These are phyloP conservation scores for Phytophthora citricola DNA, from an alignment of 352 stramenopile species.

Conservation along the genomic window DNA sequence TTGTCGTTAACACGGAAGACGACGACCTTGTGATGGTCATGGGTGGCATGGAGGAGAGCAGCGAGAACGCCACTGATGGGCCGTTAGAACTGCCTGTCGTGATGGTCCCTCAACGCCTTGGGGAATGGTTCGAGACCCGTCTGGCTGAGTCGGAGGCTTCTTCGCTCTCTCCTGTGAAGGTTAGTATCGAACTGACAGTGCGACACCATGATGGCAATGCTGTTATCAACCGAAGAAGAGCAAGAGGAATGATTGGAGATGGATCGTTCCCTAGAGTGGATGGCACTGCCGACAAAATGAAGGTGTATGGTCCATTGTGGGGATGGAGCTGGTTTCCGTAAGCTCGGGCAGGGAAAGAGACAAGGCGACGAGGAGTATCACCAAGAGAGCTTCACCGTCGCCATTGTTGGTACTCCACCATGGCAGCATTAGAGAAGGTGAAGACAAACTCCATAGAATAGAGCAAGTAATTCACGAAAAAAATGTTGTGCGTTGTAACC, in stretches of 20 bases:
- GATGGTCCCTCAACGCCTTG: constrained; percentile 70
- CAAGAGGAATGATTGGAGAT: constrained; percentile 10
- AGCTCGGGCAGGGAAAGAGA: constrained; percentile 15
- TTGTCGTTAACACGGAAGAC: constrained; percentile 73
- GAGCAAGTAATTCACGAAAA: constrained; percentile 38
- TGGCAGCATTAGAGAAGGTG: constrained; percentile 32
- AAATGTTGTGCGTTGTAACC: constrained; percentile 35
- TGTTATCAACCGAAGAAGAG: constrained; percentile 16
- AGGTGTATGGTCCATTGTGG: constrained; percentile 64
- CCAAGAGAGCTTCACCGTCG: constrained; percentile 51
- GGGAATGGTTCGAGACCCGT: constrained; percentile 57
- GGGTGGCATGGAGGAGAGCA: constrained; percentile 47
- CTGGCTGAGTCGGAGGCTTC: constrained; percentile 23
- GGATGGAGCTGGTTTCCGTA: constrained; percentile 48
- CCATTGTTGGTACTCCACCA: constrained; percentile 56
- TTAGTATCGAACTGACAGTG: constrained; percentile 51
- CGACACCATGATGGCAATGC: constrained; percentile 32
- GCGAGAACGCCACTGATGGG: constrained; percentile 19
- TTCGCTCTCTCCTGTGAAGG: constrained; percentile 33
- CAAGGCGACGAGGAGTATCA: constrained; percentile 17
- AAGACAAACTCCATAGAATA: constrained; percentile 33
- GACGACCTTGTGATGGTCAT: constrained; percentile 84
- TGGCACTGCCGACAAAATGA: constrained; percentile 45
- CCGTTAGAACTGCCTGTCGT: constrained; percentile 53
- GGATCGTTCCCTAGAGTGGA: constrained; percentile 56